These are phyloP conservation scores for Kodamaea ohmeri DNA, from an alignment of 1,139 yeast species.

Conservation along the genomic window DNA sequence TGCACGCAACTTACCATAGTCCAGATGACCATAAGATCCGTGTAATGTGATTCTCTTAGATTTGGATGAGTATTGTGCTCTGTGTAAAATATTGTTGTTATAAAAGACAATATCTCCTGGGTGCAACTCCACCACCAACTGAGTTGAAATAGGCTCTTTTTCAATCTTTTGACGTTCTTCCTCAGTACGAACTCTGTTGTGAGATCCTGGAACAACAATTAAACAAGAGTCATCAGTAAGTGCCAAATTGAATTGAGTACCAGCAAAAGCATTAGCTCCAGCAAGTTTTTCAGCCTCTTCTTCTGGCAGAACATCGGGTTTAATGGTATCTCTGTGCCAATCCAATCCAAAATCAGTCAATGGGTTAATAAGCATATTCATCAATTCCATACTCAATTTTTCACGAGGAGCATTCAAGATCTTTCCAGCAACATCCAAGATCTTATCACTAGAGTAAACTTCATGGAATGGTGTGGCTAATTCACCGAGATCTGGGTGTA, in stretches of 20 bases:
- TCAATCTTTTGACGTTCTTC: conserved; percentile 48
- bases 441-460: conserved; percentile 42
- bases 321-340: conserved; percentile 57
- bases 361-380: conserved; percentile 58
- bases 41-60: conserved; percentile 48
- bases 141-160: conserved; percentile 39
- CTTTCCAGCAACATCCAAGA: conserved; percentile 42
- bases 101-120: conserved; percentile 59
- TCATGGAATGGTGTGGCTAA: conserved; percentile 42
- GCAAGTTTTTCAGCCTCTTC: conserved; percentile 44
- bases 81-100: conserved; percentile 52
- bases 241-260: conserved; percentile 56
- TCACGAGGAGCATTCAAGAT: conserved; percentile 41
- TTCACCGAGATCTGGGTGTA: conserved; percentile 49
- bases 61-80: conserved; percentile 45
- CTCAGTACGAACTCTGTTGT: conserved; percentile 44
- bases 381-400: conserved; percentile 49
- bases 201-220: conserved; percentile 53
- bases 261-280: conserved; percentile 45
- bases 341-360: conserved; percentile 54
- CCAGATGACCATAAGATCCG: conserved; percentile 52
- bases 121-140: conserved; percentile 41
- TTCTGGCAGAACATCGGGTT: conserved; percentile 47
- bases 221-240: conserved; percentile 49
- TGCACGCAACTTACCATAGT: conserved; percentile 46